Percentiles rank a stretch among this genome's conserved stretches.
Conservation (phyloP, 139 green algal genomes). For the Tetradesmus lagerheimii region DNA sequence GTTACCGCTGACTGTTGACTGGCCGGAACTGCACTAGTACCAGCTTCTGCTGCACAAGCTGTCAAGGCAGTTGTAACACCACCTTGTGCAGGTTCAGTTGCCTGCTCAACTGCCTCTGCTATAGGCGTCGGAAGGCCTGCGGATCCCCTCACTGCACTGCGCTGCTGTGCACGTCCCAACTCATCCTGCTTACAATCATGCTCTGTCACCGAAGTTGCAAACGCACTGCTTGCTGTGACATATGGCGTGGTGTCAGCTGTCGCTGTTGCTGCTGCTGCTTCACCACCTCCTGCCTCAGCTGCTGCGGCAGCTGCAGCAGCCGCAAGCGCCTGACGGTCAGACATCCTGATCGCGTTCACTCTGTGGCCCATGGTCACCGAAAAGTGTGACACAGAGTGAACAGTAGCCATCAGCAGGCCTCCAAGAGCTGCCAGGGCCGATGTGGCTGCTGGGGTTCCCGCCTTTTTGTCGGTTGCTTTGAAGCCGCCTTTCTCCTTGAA, state of each 20-base stretch:
- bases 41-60: neutral
- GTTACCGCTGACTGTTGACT: neutral
- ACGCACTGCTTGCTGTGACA: neutral
- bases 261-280: neutral
- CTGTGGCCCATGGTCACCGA: neutral
- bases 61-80: too few species aligned
- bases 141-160: neutral
- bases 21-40: neutral
- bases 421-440: neutral
- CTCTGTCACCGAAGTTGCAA: neutral
- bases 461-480: constrained; percentile 15
- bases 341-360: neutral
- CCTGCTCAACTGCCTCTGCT: neutral
- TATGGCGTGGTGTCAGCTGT: neutral
- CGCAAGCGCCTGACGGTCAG: neutral
- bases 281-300: neutral
- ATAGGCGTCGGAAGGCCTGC: neutral
- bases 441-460: neutral
- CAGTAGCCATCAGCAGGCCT: neutral
- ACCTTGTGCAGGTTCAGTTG: too few species aligned
- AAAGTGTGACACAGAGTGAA: neutral
- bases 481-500: constrained; percentile 43
- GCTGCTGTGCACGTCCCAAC: neutral
- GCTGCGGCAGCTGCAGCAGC: neutral
- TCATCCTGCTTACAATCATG: neutral